These are phyloP conservation scores for Teunomyces stri DNA, from an alignment of 805 yeast species.

Conservation along the genomic window DNA sequence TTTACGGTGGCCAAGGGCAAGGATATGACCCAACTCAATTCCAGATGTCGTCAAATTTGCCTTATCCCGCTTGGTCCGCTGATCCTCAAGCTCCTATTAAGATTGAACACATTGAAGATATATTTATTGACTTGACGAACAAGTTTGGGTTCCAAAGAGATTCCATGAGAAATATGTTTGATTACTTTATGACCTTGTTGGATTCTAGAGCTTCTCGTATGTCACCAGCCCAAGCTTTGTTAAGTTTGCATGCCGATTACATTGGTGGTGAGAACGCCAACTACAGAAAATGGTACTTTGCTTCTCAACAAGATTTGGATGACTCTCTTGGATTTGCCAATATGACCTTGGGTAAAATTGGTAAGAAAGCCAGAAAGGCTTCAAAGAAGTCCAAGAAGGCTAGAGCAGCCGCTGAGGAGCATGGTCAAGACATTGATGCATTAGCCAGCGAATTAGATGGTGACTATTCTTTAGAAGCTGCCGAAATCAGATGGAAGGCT, in stretches of 20 bases:
- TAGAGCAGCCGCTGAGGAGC: conserved; percentile 64
- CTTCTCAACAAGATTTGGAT: conserved; percentile 84
- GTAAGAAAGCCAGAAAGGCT: conserved; percentile 78
- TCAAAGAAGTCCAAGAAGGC: conserved; percentile 78
- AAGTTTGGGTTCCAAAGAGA: conserved; percentile 90
- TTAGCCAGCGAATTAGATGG: conserved; percentile 73
- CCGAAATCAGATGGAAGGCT: conserved; percentile 86
- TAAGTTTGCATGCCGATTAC: conserved; percentile 81
- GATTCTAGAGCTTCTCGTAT: conserved; percentile 85
- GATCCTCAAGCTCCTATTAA: conserved; percentile 87
- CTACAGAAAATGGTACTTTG: conserved; percentile 85
- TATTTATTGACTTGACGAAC: conserved; percentile 77
- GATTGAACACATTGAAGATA: conserved; percentile 81
- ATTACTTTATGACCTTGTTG: conserved; percentile 78
- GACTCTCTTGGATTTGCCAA: conserved; percentile 81
- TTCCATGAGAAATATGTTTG: conserved; percentile 89
- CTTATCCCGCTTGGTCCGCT: conserved; percentile 99
- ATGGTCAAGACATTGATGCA: conserved; percentile 57
- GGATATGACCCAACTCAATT: conserved; percentile 60
- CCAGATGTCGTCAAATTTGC: conserved; percentile 79
- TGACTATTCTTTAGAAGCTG: conserved; percentile 77
- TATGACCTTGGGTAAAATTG: conserved; percentile 72
- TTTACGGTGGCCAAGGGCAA: conserved; percentile 62
- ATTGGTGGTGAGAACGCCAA: conserved; percentile 86
- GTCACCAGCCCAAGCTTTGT: conserved; percentile 84